These are phyloP conservation scores for Trametes villosa DNA, from an alignment of 768 basidiomycete genomes.

Conservation along the genomic window DNA sequence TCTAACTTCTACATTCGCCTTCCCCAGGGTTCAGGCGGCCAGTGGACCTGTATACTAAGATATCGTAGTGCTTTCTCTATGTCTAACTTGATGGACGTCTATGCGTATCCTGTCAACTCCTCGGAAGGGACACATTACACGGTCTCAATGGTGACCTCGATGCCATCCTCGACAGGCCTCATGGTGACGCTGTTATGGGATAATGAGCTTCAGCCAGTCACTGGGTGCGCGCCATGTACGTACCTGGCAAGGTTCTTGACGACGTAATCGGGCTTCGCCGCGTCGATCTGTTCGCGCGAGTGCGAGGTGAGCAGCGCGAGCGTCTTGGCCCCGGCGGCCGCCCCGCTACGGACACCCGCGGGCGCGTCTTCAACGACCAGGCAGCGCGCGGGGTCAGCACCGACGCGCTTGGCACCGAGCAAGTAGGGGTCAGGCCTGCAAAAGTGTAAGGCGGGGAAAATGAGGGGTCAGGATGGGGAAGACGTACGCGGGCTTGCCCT, in stretches of 20 bases:
- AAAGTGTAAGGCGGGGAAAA: neutral
- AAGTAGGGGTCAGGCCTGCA: constrained; percentile 87
- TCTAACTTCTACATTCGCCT: constrained; percentile 3
- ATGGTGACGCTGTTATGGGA: constrained; percentile 35
- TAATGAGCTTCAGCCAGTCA: neutral
- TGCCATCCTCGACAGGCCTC: constrained; percentile 38
- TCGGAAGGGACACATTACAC: constrained; percentile 27
- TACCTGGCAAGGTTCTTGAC: constrained; percentile 75
- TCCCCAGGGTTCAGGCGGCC: constrained; percentile 62
- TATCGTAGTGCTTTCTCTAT: constrained; percentile 4
- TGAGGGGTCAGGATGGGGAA: neutral
- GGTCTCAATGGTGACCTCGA: constrained; percentile 50
- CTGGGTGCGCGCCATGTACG: constrained; percentile 14
- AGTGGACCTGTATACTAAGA: constrained; percentile 65
- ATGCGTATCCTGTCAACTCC: neutral
- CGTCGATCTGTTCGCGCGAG: constrained; percentile 66
- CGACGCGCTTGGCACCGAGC: constrained; percentile 75
- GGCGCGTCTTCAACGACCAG: constrained; percentile 94
- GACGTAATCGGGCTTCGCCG: constrained; percentile 65
- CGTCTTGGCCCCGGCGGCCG: constrained; percentile 82
- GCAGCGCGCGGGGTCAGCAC: constrained; percentile 68
- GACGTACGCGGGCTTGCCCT: constrained; percentile 79
- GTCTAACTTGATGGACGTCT: neutral
- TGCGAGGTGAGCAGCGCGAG: constrained; percentile 86
- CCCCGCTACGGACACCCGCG: constrained; percentile 78